Conservation (phyloP, 169 alveolate genomes). For the Cryptosporidium parvum region DNA sequence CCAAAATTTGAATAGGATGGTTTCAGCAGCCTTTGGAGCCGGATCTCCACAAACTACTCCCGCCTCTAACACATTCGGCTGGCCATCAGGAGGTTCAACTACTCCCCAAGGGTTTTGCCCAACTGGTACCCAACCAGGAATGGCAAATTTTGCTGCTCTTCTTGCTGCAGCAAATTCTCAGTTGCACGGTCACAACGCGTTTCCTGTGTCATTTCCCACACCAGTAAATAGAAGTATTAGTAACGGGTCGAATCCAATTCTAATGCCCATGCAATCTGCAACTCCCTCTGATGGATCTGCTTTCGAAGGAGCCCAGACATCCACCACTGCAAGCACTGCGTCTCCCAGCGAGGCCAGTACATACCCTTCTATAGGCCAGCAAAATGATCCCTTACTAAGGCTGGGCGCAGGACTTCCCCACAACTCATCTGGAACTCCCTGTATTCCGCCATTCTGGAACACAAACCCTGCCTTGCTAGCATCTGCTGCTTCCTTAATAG, state of each 20-base stretch:
- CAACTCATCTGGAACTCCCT: constrained; percentile 11
- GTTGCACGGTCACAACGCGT: background rate
- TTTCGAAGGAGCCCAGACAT: constrained; percentile 48
- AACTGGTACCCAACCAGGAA: constrained; percentile 15
- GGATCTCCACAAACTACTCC: constrained; percentile 24
- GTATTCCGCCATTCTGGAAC: constrained; percentile 39
- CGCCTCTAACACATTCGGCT: constrained; percentile 1
- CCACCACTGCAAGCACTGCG: constrained; percentile 19
- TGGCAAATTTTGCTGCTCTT: constrained; percentile 58
- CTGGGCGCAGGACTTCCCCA: background rate
- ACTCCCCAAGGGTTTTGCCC: constrained; percentile 31
- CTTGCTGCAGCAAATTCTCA: constrained; percentile 73
- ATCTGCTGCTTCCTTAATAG: constrained; percentile 30
- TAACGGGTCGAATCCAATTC: constrained; percentile 7
- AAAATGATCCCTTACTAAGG: constrained; percentile 27
- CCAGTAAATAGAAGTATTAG: constrained; percentile 44
- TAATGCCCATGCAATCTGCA: constrained; percentile 53
- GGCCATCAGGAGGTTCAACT: constrained; percentile 3
- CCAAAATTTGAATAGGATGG: constrained; percentile 5
- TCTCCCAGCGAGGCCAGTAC: constrained; percentile 19
- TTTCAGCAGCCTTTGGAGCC: constrained; percentile 45
- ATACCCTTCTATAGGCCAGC: background rate
- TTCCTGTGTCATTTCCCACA: constrained; percentile 16
- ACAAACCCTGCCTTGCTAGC: constrained; percentile 39
- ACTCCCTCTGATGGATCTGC: constrained; percentile 76